Percentiles rank a stretch among this genome's conserved stretches.
phyloP scores from a whole-genome alignment of 257 asterid genomes.

The Lantana camara region DNA sequence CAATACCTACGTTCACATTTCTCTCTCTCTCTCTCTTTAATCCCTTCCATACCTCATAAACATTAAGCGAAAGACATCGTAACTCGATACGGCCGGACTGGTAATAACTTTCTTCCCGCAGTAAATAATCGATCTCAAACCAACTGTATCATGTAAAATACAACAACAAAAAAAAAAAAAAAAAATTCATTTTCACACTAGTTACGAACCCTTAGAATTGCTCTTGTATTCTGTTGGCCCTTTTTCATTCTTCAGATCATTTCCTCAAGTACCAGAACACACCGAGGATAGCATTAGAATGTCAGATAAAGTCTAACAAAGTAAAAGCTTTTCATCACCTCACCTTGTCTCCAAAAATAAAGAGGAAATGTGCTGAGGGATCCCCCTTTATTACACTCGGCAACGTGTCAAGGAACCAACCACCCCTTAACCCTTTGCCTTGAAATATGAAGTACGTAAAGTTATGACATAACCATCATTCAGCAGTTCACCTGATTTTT shows the following conservation, averaged over 20 bases:
- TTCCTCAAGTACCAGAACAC: conserved; percentile 8
- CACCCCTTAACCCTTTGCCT: conserved; percentile 94
- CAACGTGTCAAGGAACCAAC: conserved; percentile 95
- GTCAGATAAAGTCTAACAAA: conserved; percentile 4
- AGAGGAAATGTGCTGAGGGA: conserved; percentile 98
- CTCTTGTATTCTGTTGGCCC: no score
- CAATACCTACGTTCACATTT: conserved; percentile 13
- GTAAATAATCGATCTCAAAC: conserved; percentile 96
- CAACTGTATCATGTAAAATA: conserved; percentile 80
- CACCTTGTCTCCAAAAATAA: conserved; percentile 87
- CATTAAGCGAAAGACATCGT: conserved; percentile 6
- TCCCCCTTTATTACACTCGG: conserved; percentile 86
- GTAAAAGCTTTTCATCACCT: conserved; percentile 22
- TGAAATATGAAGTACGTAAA: conserved; percentile 80
- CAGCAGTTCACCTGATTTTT: conserved; percentile 66
- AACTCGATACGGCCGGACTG: conserved; percentile 52
- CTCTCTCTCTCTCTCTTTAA: neutral
- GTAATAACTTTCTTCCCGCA: conserved; percentile 97
- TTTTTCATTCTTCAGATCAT: conserved; percentile 2
- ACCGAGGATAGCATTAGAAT: neutral
- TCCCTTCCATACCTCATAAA: neutral
- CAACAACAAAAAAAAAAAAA: conserved; percentile 22
- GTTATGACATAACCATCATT: conserved; percentile 90
- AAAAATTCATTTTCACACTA: no score
- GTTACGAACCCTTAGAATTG: no score